Evolutionary conservation across 495 filamentous ascomycete genomes (phyloP), one percentile per base, ranked within the genome.

Genomic region (Penicillium salamii): DNA sequence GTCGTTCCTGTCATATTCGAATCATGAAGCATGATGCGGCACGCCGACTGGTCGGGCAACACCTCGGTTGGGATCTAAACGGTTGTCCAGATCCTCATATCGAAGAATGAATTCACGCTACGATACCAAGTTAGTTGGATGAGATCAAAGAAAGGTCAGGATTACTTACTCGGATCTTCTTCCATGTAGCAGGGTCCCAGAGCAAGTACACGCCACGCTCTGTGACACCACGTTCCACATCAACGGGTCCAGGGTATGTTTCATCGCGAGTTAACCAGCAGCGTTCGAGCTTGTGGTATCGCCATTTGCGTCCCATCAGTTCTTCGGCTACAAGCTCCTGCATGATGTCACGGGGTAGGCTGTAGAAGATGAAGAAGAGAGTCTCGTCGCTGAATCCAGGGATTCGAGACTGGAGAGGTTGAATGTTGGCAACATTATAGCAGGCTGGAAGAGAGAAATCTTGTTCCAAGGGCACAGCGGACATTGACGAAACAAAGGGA

Each of bases 291-390:
- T 91, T 96, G 65, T 97, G 90, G 75, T 90, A 97, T 52, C 91
- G 76, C 91, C 91, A 97, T 64, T 91, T 91, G 42, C 91, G 88
- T 42, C 78, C 81, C 65, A 78, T 80, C 77, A 97, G 75, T 65
- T 97, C 90, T 32, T 81, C 74, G 2, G 90, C 90, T 8, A 88
- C 91, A 51, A 90, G 67, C 53, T 95, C 87, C 67, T 97, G 91
- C 68, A 90, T 81, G 50, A 88, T 77, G 61, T 95, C 90, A 26
- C 83, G 74, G 2, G 90, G 88, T 69, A 88, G 87, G 68, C 85
- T 89, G 72, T 95, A 97, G 76, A 97, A 97, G 53, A 97, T 93
- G 74, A 86, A 91, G 65, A 97, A 90, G 46, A 97, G 75, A 0
- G 90, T 95, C 64, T 97, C 91, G 49, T 95, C 89, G 53, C 86